Conservation (phyloP, 345 rosid genomes). For the Dipteronia sinensis region DNA sequence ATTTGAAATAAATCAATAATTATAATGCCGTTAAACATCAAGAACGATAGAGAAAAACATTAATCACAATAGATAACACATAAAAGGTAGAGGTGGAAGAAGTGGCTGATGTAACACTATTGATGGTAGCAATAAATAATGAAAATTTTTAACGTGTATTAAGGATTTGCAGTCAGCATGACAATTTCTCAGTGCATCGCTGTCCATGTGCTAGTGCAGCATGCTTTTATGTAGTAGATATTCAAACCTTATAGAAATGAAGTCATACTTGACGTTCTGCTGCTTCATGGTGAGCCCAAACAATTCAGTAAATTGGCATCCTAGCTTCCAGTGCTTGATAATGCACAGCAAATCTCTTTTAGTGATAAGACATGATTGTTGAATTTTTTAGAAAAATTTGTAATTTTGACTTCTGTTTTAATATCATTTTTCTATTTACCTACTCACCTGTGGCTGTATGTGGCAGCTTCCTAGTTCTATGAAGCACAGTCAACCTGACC, state of each 20-base stretch:
- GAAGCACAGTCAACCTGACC: slow-evolving; percentile 98
- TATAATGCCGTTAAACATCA: background rate
- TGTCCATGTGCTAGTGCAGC: background rate
- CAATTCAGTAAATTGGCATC: background rate
- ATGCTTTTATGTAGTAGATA: background rate
- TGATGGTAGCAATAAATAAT: background rate
- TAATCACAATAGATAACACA: background rate
- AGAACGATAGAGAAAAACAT: background rate
- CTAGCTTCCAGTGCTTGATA: background rate
- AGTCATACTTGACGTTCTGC: background rate
- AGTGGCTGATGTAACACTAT: background rate
- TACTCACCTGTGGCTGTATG: slow-evolving; percentile 3
- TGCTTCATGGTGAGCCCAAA: slow-evolving; percentile 3
- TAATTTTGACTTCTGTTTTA: background rate
- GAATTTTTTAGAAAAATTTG: background rate
- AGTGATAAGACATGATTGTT: slow-evolving; percentile 2
- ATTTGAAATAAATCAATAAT: background rate
- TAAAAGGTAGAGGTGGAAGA: background rate
- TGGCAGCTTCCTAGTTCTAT: slow-evolving; percentile 96
- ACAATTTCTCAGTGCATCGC: background rate
- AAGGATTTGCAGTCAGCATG: background rate
- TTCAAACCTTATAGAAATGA: background rate
- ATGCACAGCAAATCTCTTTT: background rate
- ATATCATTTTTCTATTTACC: background rate
- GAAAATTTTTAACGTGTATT: background rate